phyloP scores from a whole-genome alignment of 2,329 filamentous ascomycete species.

The Tolypocladium endophyticum region DNA sequence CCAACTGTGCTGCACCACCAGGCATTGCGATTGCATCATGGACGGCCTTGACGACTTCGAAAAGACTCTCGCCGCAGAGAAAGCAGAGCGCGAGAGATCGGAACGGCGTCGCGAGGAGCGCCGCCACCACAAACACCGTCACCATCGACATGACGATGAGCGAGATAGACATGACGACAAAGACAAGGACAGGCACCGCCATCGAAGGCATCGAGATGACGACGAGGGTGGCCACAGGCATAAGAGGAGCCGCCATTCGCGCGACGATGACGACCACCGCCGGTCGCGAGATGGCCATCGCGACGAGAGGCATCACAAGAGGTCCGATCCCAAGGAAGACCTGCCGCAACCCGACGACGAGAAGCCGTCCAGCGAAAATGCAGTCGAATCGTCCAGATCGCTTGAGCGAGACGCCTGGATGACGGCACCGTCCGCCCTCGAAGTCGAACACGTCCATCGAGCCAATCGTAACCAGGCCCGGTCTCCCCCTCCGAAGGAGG shows the following conservation, averaged over 20 bases:
- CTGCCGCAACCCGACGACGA: conserved; percentile 41
- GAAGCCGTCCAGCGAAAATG: conserved; percentile 18
- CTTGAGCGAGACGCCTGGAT: conserved; percentile 84
- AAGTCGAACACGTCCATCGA: conserved; percentile 72
- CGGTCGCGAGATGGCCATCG: conserved; percentile 22
- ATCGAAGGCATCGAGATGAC: conserved; percentile 23
- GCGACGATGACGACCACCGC: conserved; percentile 42
- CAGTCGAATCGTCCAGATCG: conserved; percentile 15
- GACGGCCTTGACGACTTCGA: conserved; percentile 64
- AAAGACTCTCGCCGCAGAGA: conserved; percentile 59
- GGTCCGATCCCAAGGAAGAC: conserved; percentile 37
- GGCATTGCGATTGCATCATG: conserved; percentile 22
- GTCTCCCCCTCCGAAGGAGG: conserved; percentile 37
- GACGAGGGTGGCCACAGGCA: conserved; percentile 43
- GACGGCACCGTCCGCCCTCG: conserved; percentile 72
- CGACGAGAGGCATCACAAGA: conserved; percentile 25
- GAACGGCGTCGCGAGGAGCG: conserved; percentile 35
- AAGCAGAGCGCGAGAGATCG: conserved; percentile 37
- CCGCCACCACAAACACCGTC: conserved; percentile 32
- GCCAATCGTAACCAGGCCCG: conserved; percentile 41
- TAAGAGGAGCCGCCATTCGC: conserved; percentile 48
- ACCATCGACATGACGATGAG: conserved; percentile 30
- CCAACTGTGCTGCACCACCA: neutral
- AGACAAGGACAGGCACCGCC: conserved; percentile 17
- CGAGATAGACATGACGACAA: conserved; percentile 19